A percentile compares a stretch with the other conserved stretches of the same genome.
Evolutionary conservation across 805 yeast species (phyloP).

Genomic region (Nakazawaea wyomingensis): DNA sequence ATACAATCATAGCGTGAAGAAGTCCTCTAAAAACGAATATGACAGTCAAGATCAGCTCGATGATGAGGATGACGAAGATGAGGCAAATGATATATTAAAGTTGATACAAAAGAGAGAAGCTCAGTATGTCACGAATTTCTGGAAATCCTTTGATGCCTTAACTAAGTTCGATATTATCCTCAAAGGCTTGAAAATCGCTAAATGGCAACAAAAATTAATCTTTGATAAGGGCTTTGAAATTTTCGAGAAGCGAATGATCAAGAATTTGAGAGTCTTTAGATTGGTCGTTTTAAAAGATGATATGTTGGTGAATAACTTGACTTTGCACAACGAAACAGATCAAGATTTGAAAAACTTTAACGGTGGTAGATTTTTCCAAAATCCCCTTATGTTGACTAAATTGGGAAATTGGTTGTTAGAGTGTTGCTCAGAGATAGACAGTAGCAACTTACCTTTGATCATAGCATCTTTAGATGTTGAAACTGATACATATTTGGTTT

Average conservation of each 20-base stretch:
- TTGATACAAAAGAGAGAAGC: slow-evolving; percentile 25
- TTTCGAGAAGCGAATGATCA: slow-evolving; percentile 74
- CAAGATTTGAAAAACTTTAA: slow-evolving; percentile 11
- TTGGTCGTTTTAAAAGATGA: slow-evolving; percentile 84
- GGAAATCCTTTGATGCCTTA: slow-evolving; percentile 57
- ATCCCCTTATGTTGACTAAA: slow-evolving; percentile 80
- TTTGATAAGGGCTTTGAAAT: slow-evolving; percentile 88
- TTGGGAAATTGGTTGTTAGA: slow-evolving; percentile 91
- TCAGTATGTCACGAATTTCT: slow-evolving; percentile 36
- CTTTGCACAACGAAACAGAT: slow-evolving; percentile 8
- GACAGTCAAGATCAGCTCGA: slow-evolving; percentile 21
- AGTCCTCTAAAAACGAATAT: slow-evolving; percentile 16
- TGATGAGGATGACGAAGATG: slow-evolving; percentile 18
- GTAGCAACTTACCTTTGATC: slow-evolving; percentile 69
- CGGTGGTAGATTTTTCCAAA: slow-evolving; percentile 62
- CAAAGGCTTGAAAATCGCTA: slow-evolving; percentile 82
- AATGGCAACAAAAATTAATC: slow-evolving; percentile 71
- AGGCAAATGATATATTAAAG: slow-evolving; percentile 13
- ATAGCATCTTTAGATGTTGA: slow-evolving; percentile 74
- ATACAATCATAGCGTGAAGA: slow-evolving; percentile 38
- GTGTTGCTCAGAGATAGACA: slow-evolving; percentile 76
- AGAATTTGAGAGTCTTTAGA: slow-evolving; percentile 73
- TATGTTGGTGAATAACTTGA: slow-evolving; percentile 17
- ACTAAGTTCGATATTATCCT: slow-evolving; percentile 45
- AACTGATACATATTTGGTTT: slow-evolving; percentile 76